Base-by-base conservation (phyloP, 129 eudicot species). In the Escallonia herrerae region DNA sequence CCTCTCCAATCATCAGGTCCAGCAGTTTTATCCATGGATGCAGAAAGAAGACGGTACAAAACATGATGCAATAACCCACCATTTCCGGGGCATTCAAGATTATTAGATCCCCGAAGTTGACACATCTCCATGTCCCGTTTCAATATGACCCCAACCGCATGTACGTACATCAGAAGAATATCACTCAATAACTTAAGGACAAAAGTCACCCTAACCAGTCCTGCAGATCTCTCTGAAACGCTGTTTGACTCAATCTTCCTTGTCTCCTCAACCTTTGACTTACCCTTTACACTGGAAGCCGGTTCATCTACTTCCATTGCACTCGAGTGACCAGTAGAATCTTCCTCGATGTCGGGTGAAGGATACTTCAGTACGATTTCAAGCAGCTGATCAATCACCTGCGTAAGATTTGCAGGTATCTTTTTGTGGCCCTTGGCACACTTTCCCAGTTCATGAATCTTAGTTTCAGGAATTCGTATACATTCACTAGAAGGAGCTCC, bases 381-480 rank as follows among this genome's bases (percentile, higher is more conserved):
- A 74, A 94, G 91, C 64, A 94, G 96, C 70, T 89, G 90, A 78
- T 94, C 96, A 60, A 94, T 81, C 49, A 94, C 99, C 82, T 88
- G 95, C 46, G 87, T 65, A 61, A 94, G 82, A 80, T 89, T 89
- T 46, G 87, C 87, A 40, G 99, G 90, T 60, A 89, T 79, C 84
- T 84, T 94, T 68, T 94, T 94, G 83, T 78, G 96, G 60, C 81
- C 66, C 77, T 89, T 94, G 53, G 87, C 71, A 60, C 74, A 84
- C 84, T 93, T 93, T 8, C 65, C 76, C 33, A 82, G 63, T 59
- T 93, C 96, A 52, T 76, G 94, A 39, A 64, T 80, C 77, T 80
- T 94, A 74, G 22, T 86, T 71, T 94, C 99, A 62, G 84, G 69
- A 60, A 82, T 57, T 15, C 81, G 76, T 12, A 73, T 65, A 80